Percentiles rank a stretch among this genome's conserved stretches.
Conservation (phyloP, 2,329 filamentous ascomycete species). For the Microdochium bolleyi region DNA sequence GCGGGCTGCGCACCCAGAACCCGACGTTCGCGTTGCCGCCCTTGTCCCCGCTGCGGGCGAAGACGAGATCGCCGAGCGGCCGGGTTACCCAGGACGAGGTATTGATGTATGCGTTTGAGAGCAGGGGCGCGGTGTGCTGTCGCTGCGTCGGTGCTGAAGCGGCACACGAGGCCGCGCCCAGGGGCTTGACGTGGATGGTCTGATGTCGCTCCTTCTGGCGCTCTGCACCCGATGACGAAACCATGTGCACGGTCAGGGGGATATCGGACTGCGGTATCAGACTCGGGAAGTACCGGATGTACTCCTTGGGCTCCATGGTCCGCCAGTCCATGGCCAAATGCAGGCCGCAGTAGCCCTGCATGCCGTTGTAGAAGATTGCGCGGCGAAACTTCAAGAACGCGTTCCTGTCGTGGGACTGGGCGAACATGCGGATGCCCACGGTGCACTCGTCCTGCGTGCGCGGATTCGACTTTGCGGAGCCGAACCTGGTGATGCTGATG, state of each 20-base stretch:
- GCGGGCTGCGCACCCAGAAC: slow-evolving; percentile 24
- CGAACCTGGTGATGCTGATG: slow-evolving; percentile 21
- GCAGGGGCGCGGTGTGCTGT: neutral
- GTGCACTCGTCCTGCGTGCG: slow-evolving; percentile 27
- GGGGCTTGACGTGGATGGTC: neutral
- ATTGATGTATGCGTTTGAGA: slow-evolving; percentile 9
- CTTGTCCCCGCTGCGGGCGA: slow-evolving; percentile 23
- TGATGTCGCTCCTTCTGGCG: no score
- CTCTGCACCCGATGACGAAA: neutral
- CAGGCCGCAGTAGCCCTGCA: slow-evolving; percentile 23
- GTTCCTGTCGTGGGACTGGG: slow-evolving; percentile 18
- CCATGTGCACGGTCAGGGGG: slow-evolving; percentile 4
- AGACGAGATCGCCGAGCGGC: slow-evolving; percentile 21
- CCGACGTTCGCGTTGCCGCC: slow-evolving; percentile 24
- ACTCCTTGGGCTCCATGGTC: slow-evolving; percentile 22
- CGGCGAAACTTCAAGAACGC: slow-evolving; percentile 11
- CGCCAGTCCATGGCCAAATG: slow-evolving; percentile 26
- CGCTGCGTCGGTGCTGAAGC: neutral
- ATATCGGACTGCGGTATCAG: slow-evolving; percentile 8
- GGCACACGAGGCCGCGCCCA: neutral
- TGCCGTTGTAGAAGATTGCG: slow-evolving; percentile 18
- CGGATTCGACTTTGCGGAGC: slow-evolving; percentile 11
- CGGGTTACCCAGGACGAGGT: slow-evolving; percentile 6
- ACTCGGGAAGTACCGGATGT: slow-evolving; percentile 24
- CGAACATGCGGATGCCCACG: slow-evolving; percentile 31